A percentile compares a stretch with the other conserved stretches of the same genome.
phyloP scores from a whole-genome alignment of 805 yeast species.

The Zygoascus tannicola region DNA sequence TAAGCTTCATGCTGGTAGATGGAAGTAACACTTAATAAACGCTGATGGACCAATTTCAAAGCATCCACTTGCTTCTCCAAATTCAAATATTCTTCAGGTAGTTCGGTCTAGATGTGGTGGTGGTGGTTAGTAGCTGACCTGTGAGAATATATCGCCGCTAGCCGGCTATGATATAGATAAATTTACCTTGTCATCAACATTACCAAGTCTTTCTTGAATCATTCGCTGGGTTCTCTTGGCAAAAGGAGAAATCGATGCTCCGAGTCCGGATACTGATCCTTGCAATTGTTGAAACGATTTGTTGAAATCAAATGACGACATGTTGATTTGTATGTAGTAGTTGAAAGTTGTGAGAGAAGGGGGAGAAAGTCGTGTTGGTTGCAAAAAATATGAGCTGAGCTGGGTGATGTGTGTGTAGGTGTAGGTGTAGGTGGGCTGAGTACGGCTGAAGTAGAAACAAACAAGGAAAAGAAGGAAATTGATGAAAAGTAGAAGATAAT shows the following conservation, averaged over 20 bases:
- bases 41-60: constrained; percentile 56
- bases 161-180: neutral
- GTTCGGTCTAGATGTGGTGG: constrained; percentile 41
- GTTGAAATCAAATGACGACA: constrained; percentile 29
- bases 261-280: constrained; percentile 28
- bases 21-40: constrained; percentile 43
- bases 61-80: constrained; percentile 68
- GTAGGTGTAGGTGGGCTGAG: no score
- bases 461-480: no score
- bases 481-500: no score
- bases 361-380: neutral
- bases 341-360: neutral
- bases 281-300: constrained; percentile 29
- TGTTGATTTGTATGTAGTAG: constrained; percentile 1
- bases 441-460: no score
- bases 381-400: no score
- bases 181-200: constrained; percentile 57
- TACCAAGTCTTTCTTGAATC: constrained; percentile 71
- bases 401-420: no score
- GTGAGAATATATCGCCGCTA: neutral
- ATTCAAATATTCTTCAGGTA: constrained; percentile 72
- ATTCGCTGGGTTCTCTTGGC: constrained; percentile 75
- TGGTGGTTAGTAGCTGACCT: neutral
- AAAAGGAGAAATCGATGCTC: constrained; percentile 49
- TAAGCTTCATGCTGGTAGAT: constrained; percentile 68